Evolutionary conservation across 805 yeast genomes (phyloP).

Genomic region (Kluyveromyces aestuarii): DNA sequence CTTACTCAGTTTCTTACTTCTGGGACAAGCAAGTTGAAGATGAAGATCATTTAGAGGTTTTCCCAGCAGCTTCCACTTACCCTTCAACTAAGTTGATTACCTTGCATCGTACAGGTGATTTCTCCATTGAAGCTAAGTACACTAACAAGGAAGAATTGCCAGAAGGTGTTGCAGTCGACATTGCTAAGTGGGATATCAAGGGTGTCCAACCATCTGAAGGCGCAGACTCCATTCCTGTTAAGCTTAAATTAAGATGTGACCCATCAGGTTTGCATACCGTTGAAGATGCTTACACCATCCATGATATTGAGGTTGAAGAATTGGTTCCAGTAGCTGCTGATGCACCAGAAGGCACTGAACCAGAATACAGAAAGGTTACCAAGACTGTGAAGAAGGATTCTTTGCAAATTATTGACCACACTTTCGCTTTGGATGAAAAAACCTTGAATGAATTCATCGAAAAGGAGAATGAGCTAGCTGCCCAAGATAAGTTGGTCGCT

Average conservation of each 20-base stretch:
- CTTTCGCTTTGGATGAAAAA: constrained; percentile 52
- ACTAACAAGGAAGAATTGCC: constrained; percentile 69
- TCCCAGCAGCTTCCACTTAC: constrained; percentile 87
- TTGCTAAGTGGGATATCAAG: constrained; percentile 78
- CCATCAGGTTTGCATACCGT: constrained; percentile 92
- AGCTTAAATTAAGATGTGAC: constrained; percentile 92
- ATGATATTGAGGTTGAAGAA: constrained; percentile 85
- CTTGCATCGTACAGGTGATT: constrained; percentile 83
- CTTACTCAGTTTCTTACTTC: constrained; percentile 82
- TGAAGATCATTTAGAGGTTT: constrained; percentile 85
- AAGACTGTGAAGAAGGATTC: constrained; percentile 88
- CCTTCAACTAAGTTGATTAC: constrained; percentile 96
- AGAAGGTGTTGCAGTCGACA: constrained; percentile 47
- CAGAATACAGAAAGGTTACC: constrained; percentile 82
- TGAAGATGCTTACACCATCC: constrained; percentile 91
- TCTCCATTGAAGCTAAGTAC: constrained; percentile 78
- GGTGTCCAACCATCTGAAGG: constrained; percentile 81
- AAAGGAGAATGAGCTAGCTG: constrained; percentile 72
- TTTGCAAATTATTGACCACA: constrained; percentile 49
- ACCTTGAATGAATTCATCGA: constrained; percentile 59
- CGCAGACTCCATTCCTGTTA: constrained; percentile 69
- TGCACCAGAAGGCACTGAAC: constrained; percentile 57
- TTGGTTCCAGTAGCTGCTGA: constrained; percentile 51
- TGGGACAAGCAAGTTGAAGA: constrained; percentile 95
- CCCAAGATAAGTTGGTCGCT: constrained; percentile 92